phyloP scores from a whole-genome alignment of 331 rosid genomes.

The Cydonia oblonga region DNA sequence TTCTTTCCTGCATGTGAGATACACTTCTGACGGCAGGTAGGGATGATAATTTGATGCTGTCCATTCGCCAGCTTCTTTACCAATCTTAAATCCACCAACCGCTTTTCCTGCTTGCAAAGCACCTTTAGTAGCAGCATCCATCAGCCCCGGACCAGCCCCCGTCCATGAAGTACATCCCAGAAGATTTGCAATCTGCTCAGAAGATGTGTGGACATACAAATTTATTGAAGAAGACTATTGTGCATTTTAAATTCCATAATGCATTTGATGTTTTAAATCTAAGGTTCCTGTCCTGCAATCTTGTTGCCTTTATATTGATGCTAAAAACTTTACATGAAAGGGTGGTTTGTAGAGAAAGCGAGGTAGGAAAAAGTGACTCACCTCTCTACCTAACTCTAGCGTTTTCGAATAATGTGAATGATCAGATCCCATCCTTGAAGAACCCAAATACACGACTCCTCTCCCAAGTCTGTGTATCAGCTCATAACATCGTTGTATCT shows the following conservation, averaged over 20 bases:
- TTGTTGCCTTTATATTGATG: neutral
- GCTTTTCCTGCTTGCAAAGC: slow-evolving; percentile 63
- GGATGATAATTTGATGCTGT: slow-evolving; percentile 66
- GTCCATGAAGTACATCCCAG: slow-evolving; percentile 86
- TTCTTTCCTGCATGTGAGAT: slow-evolving; percentile 76
- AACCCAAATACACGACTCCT: slow-evolving; percentile 80
- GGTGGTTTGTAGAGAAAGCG: neutral
- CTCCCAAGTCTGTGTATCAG: slow-evolving; percentile 73
- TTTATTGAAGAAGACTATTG: neutral
- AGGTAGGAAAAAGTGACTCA: slow-evolving; percentile 23
- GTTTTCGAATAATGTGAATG: slow-evolving; percentile 67
- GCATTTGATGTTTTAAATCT: neutral
- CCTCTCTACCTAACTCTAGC: slow-evolving; percentile 60
- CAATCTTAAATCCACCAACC: slow-evolving; percentile 81
- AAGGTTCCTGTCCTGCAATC: neutral
- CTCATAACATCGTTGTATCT: slow-evolving; percentile 70
- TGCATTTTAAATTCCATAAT: neutral
- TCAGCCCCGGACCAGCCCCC: slow-evolving; percentile 88
- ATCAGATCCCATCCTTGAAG: slow-evolving; percentile 67
- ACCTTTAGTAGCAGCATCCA: slow-evolving; percentile 91
- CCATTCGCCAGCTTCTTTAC: slow-evolving; percentile 78
- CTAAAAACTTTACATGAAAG: neutral
- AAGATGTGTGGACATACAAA: neutral
- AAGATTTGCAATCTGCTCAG: slow-evolving; percentile 58
- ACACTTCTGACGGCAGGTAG: slow-evolving; percentile 56